These are phyloP conservation scores for Hypoxylon sp. DNA, from an alignment of 2,329 filamentous ascomycete species.

Conservation along the genomic window DNA sequence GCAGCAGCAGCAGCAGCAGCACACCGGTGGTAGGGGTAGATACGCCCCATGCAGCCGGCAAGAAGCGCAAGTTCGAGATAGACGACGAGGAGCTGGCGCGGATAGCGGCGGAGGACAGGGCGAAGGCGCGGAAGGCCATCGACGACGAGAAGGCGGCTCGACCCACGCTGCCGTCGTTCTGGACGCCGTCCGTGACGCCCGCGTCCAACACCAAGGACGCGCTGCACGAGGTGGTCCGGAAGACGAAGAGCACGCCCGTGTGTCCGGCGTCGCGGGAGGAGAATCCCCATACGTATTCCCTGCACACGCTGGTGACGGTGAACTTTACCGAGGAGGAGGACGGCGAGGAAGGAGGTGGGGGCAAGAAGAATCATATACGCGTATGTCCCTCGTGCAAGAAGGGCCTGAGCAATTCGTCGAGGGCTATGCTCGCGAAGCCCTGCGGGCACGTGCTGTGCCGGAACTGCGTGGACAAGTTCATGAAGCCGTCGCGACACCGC, in stretches of 20 bases:
- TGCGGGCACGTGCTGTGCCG: conserved; percentile 94
- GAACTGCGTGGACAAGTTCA: conserved; percentile 85
- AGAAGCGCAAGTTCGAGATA: conserved; percentile 81
- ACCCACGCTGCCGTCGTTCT: conserved; percentile 84
- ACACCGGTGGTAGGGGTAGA: not conserved
- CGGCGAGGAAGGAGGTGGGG: conserved; percentile 38
- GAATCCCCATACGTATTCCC: conserved; percentile 77
- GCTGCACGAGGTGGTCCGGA: conserved; percentile 68
- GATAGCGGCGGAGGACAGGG: conserved; percentile 76
- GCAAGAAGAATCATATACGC: conserved; percentile 54
- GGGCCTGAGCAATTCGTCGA: conserved; percentile 81
- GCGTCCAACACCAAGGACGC: conserved; percentile 69
- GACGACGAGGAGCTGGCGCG: conserved; percentile 80
- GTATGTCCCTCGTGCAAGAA: conserved; percentile 91
- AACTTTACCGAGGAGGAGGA: conserved; percentile 79
- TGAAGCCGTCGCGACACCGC: conserved; percentile 63
- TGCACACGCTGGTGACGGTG: conserved; percentile 81
- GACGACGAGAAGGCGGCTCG: conserved; percentile 79
- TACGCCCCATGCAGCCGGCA: conserved; percentile 6
- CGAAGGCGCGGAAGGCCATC: conserved; percentile 75
- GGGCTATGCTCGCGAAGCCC: conserved; percentile 83
- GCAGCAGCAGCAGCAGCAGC: too few relatives aligned
- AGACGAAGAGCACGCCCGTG: conserved; percentile 74
- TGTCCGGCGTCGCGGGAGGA: conserved; percentile 80
- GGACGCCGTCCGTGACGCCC: conserved; percentile 88